Conservation (phyloP, 768 basidiomycete genomes). For the Dendrothele bispora region DNA sequence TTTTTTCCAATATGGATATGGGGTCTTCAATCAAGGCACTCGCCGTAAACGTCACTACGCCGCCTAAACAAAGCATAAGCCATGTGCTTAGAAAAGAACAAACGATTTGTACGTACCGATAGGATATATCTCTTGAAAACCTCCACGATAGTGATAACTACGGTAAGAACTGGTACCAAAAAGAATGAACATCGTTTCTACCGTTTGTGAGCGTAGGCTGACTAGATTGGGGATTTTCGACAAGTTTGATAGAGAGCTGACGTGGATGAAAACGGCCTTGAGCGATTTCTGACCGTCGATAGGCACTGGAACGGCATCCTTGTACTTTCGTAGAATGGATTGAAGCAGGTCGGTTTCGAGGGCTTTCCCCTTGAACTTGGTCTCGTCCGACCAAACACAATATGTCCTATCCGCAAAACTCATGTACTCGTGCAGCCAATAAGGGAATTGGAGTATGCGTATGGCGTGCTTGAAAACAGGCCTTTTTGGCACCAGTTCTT, state of each 20-base stretch:
- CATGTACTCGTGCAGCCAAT: background rate
- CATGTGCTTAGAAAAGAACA: background rate
- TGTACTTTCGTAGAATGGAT: constrained; percentile 1
- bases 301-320: background rate
- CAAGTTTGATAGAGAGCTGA: constrained; percentile 22
- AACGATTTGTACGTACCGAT: constrained; percentile 40
- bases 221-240: constrained; percentile 49
- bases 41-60: constrained; percentile 71
- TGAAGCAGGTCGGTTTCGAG: background rate
- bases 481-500: background rate
- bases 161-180: constrained; percentile 66
- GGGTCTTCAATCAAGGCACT: constrained; percentile 57
- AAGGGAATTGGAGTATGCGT: constrained; percentile 2
- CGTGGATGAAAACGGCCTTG: constrained; percentile 3
- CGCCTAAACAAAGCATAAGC: constrained; percentile 44
- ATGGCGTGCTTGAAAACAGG: constrained; percentile 1
- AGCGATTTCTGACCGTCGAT: background rate
- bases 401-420: constrained; percentile 2
- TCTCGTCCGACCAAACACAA: constrained; percentile 2
- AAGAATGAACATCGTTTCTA: constrained; percentile 58
- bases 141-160: constrained; percentile 53
- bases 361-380: too few relatives aligned
- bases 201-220: constrained; percentile 40
- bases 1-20: constrained; percentile 42
- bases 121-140: constrained; percentile 62